Evolutionary conservation across 2,329 filamentous ascomycete species (phyloP), one percentile per base, ranked within the genome.

Genomic region (Epichloe festucae): DNA sequence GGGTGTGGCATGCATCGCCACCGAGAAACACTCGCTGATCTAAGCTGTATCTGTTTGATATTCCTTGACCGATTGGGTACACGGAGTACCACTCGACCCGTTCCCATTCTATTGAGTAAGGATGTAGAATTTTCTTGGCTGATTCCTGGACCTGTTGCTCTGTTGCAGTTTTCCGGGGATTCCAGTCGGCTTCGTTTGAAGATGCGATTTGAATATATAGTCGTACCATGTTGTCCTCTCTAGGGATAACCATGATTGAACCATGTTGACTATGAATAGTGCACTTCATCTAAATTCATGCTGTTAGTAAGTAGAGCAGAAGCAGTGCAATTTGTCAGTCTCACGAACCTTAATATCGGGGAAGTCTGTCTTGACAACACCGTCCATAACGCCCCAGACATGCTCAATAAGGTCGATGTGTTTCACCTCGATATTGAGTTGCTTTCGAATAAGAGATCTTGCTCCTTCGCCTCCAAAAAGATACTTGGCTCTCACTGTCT

Each of bases 1-100:
- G 85, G 0, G 85, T 89, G 65, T 89, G 85, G 58, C 83, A 87
- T n/a, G 85, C 84, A 66, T 89, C 85, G 40, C 85, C 85, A 12
- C 81, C 84, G 31, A 89, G 73, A 62, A 89, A 89, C 2, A 89
- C 82, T 49, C 85, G 75, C 56, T 85, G 75, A 53, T 85, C 77
- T 48, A 83, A 66, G 0, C 82, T 84, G 58, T 85, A 85, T 17
- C 73, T 77, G 51, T 84, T 82, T 1, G 84, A 76, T 36, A 87
- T 83, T 0, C 85, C 82, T 64, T 89, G 85, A 8, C 84, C 84
- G 55, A 89, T 87, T 44, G 85, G 83, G 59, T 89, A 89, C 2
- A 85, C 84, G 0, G 85, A 85, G 67, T 80, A 89, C 85, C 84
- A 87, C 59, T 85, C 82, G 1, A 85, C 76, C 6, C 72, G 71